Evolutionary conservation across 257 asterid genomes (phyloP).

Genomic region (Paulownia fortunei): DNA sequence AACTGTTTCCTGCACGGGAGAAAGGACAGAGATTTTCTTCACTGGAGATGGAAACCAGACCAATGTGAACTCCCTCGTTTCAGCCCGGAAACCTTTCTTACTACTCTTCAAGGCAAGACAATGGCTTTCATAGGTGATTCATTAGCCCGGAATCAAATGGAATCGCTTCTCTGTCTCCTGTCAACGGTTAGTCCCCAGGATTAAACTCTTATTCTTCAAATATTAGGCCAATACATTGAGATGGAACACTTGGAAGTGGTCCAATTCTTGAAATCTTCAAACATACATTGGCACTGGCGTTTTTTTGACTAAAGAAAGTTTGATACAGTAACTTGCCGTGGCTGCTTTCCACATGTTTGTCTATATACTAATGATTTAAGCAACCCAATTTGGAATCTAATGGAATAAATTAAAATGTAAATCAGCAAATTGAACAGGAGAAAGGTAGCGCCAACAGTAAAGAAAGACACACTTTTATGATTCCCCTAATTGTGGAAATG

Average conservation of each 20-base stretch:
- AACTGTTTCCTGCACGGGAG: conserved; percentile 73
- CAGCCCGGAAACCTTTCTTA: conserved; percentile 45
- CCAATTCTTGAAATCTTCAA: neutral
- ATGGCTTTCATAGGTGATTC: conserved; percentile 91
- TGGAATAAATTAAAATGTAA: neutral
- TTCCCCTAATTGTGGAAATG: conserved; percentile 22
- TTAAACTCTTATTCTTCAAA: neutral
- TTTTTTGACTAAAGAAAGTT: neutral
- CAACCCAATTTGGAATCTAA: conserved; percentile 12
- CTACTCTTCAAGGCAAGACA: conserved; percentile 51
- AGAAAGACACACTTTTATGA: neutral
- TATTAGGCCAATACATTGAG: neutral
- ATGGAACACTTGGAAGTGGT: neutral
- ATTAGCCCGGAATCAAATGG: conserved; percentile 72
- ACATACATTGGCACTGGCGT: neutral
- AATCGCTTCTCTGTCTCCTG: conserved; percentile 76
- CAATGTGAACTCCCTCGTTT: conserved; percentile 62
- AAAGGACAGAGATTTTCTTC: conserved; percentile 50
- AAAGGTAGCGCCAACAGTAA: neutral
- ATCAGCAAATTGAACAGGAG: neutral
- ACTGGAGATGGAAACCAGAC: conserved; percentile 88
- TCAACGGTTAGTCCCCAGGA: conserved; percentile 55
- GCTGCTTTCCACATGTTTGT: neutral
- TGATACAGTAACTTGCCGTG: neutral
- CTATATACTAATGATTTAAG: conserved; percentile 11